Percentiles rank a stretch among this genome's conserved stretches.
phyloP scores from a whole-genome alignment of 352 stramenopile genomes.

The Globisporangium solare region DNA sequence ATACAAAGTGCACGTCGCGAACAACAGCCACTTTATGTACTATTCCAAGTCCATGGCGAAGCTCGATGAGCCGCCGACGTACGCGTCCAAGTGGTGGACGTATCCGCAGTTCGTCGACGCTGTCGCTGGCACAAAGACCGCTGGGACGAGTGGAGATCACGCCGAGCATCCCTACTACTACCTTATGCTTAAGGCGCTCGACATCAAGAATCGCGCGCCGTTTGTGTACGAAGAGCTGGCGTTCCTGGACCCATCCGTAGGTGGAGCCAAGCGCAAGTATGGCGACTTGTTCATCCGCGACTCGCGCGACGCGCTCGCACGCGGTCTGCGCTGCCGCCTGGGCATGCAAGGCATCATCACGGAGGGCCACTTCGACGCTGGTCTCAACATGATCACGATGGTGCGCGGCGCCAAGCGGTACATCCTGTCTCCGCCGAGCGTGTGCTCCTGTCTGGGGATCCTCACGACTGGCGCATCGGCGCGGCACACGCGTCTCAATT shows the following conservation, averaged over 20 bases:
- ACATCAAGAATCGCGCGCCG: slow-evolving; percentile 29
- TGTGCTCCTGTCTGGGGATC: slow-evolving; percentile 80
- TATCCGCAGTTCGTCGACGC: slow-evolving; percentile 53
- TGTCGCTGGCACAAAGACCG: slow-evolving; percentile 20
- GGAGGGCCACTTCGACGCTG: slow-evolving; percentile 92
- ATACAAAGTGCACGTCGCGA: slow-evolving; percentile 69
- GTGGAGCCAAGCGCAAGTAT: slow-evolving; percentile 40
- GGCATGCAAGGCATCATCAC: slow-evolving; percentile 92
- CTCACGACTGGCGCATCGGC: slow-evolving; percentile 68
- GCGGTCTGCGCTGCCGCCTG: slow-evolving; percentile 81
- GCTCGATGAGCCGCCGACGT: slow-evolving; percentile 31
- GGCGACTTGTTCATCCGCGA: slow-evolving; percentile 57
- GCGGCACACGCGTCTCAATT: slow-evolving; percentile 91
- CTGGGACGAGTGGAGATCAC: slow-evolving; percentile 1
- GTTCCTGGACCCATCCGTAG: slow-evolving; percentile 74
- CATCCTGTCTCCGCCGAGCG: slow-evolving; percentile 87
- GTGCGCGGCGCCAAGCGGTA: slow-evolving; percentile 90
- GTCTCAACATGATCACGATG: slow-evolving; percentile 92
- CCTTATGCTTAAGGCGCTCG: slow-evolving; percentile 48
- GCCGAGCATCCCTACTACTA: slow-evolving; percentile 42
- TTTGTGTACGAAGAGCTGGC: slow-evolving; percentile 86
- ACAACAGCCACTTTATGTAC: slow-evolving; percentile 95
- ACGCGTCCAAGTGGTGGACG: slow-evolving; percentile 48
- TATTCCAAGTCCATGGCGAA: slow-evolving; percentile 51
- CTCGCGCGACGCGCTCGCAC: slow-evolving; percentile 19